Evolutionary conservation across 371 early-diverging fungal genomes (phyloP), one percentile per base, ranked within the genome.

Genomic region (Rhizomucor pusillus): DNA sequence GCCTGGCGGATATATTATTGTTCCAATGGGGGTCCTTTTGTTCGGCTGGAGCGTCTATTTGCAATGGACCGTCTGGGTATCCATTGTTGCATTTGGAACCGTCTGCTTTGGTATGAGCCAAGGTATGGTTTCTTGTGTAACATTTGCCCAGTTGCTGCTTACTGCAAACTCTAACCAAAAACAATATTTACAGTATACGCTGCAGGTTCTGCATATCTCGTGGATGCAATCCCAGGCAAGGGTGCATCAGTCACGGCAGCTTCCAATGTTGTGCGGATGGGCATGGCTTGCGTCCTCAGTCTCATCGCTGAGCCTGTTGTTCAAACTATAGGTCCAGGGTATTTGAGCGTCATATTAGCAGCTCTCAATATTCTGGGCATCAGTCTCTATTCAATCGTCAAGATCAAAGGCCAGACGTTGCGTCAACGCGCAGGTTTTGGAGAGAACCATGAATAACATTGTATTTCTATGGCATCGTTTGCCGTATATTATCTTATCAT

Each of bases 101-200:
- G 68, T 78, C 33, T 78, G 77, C 59, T 81, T 83, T 66, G 84
- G 81, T 22, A 79, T 81, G 80, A 75, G 70, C 29, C 84, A 79
- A 60, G 77, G 75, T 69, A 48, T 13, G 39, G 1, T 14, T 40
- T n/a, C n/a, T n/a, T n/a, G n/a, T n/a, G n/a, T n/a, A n/a, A n/a
- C n/a, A n/a, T n/a, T n/a, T n/a, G n/a, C n/a, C n/a, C n/a, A n/a
- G n/a, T n/a, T n/a, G n/a, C n/a, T n/a, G n/a, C n/a, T n/a, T n/a
- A n/a, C n/a, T n/a, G n/a, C n/a, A n/a, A n/a, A n/a, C n/a, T n/a
- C n/a, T n/a, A n/a, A n/a, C n/a, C n/a, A n/a, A n/a, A n/a, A n/a
- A n/a, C n/a, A n/a, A n/a, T n/a, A n/a, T n/a, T n/a, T n/a, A n/a
- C n/a, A 63, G 72, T 79, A 0, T 65, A 75, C 48, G 62, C 79